phyloP scores from a whole-genome alignment of 2,329 filamentous ascomycete genomes.

The Tolypocladium inflatum region DNA sequence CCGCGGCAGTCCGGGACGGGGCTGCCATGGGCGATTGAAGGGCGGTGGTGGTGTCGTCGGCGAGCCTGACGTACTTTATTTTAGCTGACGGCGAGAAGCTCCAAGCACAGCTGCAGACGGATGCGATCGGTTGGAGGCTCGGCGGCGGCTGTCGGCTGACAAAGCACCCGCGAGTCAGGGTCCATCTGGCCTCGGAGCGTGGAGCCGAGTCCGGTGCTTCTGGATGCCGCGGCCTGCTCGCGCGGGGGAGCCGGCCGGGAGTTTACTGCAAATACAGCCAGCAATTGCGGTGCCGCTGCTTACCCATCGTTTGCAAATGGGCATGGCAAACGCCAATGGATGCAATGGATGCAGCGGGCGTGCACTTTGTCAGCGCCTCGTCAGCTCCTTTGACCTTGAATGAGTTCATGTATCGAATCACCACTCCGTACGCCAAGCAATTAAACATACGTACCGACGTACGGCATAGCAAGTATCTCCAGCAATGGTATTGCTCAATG shows the following conservation, averaged over 20 bases:
- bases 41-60: not conserved
- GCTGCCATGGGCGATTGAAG: slow-evolving; percentile 6
- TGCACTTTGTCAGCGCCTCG: not conserved
- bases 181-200: not conserved
- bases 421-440: too few relatives aligned
- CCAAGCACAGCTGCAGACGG: not conserved
- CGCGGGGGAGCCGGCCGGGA: not conserved
- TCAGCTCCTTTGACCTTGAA: not conserved
- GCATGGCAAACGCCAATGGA: not conserved
- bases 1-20: slow-evolving; percentile 4
- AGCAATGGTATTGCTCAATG: too few relatives aligned
- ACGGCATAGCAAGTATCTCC: too few relatives aligned
- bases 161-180: not conserved
- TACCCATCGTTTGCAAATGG: not conserved
- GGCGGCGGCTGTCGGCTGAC: slow-evolving; percentile 1
- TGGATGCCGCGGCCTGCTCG: not conserved
- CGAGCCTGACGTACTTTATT: not conserved
- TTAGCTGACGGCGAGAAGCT: not conserved
- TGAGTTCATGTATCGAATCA: not conserved
- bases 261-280: not conserved
- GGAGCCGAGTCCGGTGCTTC: not conserved
- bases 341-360: not conserved
- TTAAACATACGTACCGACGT: not conserved
- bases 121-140: not conserved
- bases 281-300: not conserved